Evolutionary conservation across 176 grass and related monocot genomes (phyloP).

Genomic region (Zizania latifolia): DNA sequence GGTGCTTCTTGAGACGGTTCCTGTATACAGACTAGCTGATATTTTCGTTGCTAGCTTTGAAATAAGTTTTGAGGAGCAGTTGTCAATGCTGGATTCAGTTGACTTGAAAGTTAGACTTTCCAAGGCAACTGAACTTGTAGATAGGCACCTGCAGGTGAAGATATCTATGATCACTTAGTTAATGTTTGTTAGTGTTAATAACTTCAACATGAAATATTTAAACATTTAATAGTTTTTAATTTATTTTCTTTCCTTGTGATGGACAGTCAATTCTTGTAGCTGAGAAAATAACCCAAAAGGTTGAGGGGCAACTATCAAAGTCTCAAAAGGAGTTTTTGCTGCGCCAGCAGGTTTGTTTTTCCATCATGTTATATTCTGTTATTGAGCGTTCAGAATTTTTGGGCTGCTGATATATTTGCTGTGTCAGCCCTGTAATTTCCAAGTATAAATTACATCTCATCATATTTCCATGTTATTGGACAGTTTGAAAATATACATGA

Average conservation of each 20-base stretch:
- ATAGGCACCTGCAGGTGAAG: slow-evolving; percentile 84
- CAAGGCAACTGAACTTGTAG: slow-evolving; percentile 94
- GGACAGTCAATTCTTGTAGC: slow-evolving; percentile 94
- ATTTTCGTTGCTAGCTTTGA: slow-evolving; percentile 99
- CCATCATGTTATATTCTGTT: neutral
- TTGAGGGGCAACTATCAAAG: slow-evolving; percentile 92
- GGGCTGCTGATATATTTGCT: neutral
- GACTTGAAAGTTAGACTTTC: slow-evolving; percentile 91
- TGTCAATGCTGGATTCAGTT: slow-evolving; percentile 95
- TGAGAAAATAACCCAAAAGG: slow-evolving; percentile 99
- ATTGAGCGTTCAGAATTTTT: neutral
- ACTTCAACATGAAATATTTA: neutral
- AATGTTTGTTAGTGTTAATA: neutral
- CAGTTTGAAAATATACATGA: neutral
- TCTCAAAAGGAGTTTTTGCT: slow-evolving; percentile 97
- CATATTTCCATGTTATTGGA: neutral
- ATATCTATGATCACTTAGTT: neutral
- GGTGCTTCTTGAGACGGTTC: slow-evolving; percentile 93
- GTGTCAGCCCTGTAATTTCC: neutral
- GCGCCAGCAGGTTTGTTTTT: slow-evolving; percentile 71
- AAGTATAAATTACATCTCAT: neutral
- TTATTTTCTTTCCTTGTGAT: slow-evolving; percentile 11
- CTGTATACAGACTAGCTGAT: slow-evolving; percentile 92
- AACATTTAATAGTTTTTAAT: neutral
- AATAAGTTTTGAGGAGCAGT: slow-evolving; percentile 98